Percentiles rank a stretch among this genome's conserved stretches.
Evolutionary conservation across 1,284 basidiomycete genomes (phyloP).

Genomic region (Ustilago loliicola): DNA sequence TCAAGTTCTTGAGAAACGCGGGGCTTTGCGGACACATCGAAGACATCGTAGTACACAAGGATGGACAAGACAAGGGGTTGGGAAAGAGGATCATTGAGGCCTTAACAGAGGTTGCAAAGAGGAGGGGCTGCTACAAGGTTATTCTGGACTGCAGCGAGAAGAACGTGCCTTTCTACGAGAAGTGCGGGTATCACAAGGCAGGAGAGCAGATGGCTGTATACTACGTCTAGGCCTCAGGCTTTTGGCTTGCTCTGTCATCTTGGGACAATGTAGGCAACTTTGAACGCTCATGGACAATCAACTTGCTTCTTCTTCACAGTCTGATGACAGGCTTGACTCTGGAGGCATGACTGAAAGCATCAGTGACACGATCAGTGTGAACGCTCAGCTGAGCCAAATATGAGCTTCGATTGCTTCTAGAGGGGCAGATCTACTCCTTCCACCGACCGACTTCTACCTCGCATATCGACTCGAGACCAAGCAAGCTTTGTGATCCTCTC

Average conservation of each 20-base stretch:
- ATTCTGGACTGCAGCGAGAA: conserved; percentile 93
- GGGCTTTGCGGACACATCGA: conserved; percentile 94
- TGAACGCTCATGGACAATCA: conserved; percentile 20
- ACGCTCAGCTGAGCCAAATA: background rate
- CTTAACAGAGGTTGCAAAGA: conserved; percentile 81
- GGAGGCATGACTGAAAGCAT: background rate
- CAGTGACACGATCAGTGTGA: background rate
- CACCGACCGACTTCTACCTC: conserved; percentile 64
- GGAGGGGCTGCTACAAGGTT: conserved; percentile 88
- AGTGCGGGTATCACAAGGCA: conserved; percentile 78
- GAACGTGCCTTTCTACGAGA: conserved; percentile 96
- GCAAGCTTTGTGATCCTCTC: conserved; percentile 45
- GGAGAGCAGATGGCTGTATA: conserved; percentile 69
- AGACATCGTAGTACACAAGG: conserved; percentile 92
- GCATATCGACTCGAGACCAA: conserved; percentile 59
- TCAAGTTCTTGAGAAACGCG: conserved; percentile 87
- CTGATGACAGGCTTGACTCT: background rate
- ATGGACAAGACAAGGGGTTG: conserved; percentile 88
- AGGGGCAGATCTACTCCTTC: conserved; percentile 24
- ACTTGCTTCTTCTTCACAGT: background rate
- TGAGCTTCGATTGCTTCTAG: no score
- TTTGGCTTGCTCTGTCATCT: conserved; percentile 6
- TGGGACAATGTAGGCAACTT: background rate
- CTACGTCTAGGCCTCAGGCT: conserved; percentile 12
- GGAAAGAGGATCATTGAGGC: conserved; percentile 88